Evolutionary conservation across 176 grass and related monocot genomes (phyloP).

Genomic region (Hyparrhenia diplandra): DNA sequence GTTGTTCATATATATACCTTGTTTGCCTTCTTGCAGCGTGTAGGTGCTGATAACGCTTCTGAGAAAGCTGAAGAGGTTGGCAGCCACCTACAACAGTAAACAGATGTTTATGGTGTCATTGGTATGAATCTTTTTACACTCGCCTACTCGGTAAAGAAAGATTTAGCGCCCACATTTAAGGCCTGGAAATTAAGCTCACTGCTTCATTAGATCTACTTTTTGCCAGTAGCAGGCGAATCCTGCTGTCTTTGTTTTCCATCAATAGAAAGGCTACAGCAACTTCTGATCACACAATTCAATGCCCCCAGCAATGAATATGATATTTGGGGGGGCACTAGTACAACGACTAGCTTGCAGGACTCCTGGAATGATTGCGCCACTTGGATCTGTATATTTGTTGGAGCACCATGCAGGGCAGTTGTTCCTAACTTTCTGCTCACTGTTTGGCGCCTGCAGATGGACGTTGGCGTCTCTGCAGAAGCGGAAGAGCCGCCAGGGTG

Average conservation of each 20-base stretch:
- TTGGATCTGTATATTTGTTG: conserved; percentile 7
- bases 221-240: neutral
- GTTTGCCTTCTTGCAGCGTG: conserved; percentile 36
- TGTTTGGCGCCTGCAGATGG: conserved; percentile 31
- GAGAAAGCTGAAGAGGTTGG: conserved; percentile 15
- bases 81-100: conserved; percentile 31
- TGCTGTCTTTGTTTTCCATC: neutral
- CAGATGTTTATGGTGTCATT: neutral
- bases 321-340: neutral
- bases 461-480: neutral
- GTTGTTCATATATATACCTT: neutral
- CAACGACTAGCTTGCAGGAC: neutral
- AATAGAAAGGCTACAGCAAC: neutral
- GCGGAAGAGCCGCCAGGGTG: neutral
- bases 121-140: conserved; percentile 9
- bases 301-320: conserved; percentile 7
- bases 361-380: neutral
- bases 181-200: neutral
- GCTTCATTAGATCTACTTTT: neutral
- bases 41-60: conserved; percentile 31
- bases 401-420: neutral
- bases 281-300: conserved; percentile 13
- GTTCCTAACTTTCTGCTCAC: conserved; percentile 22
- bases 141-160: neutral
- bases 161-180: neutral